A percentile compares a stretch with the other conserved stretches of the same genome.
These are phyloP conservation scores for Astrothelium subdiscretum DNA, from an alignment of 495 filamentous ascomycete genomes.

Conservation along the genomic window DNA sequence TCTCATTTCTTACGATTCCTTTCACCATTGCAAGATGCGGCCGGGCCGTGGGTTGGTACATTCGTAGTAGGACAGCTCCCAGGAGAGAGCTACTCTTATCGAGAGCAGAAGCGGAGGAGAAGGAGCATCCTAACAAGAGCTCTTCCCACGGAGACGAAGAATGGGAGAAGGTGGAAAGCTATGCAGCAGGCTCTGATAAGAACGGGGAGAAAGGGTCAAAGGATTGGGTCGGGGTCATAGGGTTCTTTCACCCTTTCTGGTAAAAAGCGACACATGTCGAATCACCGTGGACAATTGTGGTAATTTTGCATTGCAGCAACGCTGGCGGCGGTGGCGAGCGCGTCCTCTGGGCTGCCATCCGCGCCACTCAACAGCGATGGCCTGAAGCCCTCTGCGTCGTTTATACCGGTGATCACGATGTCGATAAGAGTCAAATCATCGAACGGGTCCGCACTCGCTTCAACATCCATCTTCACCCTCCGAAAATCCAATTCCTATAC, in stretches of 20 bases:
- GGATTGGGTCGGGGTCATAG: conserved; percentile 73
- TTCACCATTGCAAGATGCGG: neutral
- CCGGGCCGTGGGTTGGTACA: conserved; percentile 7
- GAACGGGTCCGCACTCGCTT: conserved; percentile 74
- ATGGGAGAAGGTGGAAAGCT: conserved; percentile 63
- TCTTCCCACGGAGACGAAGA: conserved; percentile 46
- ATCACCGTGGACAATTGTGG: neutral
- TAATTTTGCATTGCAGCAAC: conserved; percentile 44
- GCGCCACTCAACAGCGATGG: conserved; percentile 81
- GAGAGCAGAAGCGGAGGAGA: conserved; percentile 47
- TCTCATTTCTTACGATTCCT: neutral
- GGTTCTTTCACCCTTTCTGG: conserved; percentile 98
- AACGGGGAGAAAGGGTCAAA: conserved; percentile 41
- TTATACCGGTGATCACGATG: conserved; percentile 90
- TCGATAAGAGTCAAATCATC: conserved; percentile 66
- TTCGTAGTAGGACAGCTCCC: conserved; percentile 54
- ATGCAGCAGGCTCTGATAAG: conserved; percentile 37
- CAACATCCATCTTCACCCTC: conserved; percentile 78
- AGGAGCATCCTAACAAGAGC: conserved; percentile 35
- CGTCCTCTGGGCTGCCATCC: conserved; percentile 92
- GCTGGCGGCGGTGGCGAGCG: conserved; percentile 92
- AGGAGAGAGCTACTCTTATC: conserved; percentile 51
- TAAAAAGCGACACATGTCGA: conserved; percentile 27
- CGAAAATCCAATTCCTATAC: conserved; percentile 79
- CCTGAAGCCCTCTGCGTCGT: conserved; percentile 79